Conservation (phyloP, 495 filamentous ascomycete species). For the Schizothecium vesticola region DNA sequence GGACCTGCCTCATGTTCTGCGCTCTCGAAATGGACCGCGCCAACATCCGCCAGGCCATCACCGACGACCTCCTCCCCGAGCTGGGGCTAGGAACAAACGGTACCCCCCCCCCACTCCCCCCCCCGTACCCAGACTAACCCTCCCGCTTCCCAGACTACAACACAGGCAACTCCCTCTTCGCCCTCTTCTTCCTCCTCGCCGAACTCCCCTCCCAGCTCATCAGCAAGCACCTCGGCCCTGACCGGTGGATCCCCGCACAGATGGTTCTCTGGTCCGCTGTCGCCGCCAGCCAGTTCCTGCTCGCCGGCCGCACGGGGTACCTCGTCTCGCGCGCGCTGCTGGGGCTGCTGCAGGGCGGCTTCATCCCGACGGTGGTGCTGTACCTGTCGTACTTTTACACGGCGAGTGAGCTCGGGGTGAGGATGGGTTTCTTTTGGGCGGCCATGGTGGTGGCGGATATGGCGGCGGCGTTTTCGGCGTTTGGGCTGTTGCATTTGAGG, state of each 20-base stretch:
- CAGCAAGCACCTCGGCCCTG: slow-evolving; percentile 67
- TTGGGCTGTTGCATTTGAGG: slow-evolving; percentile 45
- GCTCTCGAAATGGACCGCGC: slow-evolving; percentile 72
- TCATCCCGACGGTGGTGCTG: slow-evolving; percentile 39
- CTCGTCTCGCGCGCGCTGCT: slow-evolving; percentile 56
- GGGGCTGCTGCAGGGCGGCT: slow-evolving; percentile 67
- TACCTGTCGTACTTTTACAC: slow-evolving; percentile 54
- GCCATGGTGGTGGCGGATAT: slow-evolving; percentile 45
- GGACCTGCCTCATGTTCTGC: slow-evolving; percentile 76
- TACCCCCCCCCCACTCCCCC: slow-evolving; percentile 8
- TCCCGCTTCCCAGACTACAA: slow-evolving; percentile 58
- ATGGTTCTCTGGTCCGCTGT: slow-evolving; percentile 72
- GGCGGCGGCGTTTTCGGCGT: slow-evolving; percentile 45
- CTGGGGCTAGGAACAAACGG: slow-evolving; percentile 61
- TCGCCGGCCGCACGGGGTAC: slow-evolving; percentile 54
- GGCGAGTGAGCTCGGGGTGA: slow-evolving; percentile 43
- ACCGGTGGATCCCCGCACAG: slow-evolving; percentile 75
- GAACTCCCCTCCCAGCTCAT: slow-evolving; percentile 72
- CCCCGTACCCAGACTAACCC: slow-evolving; percentile 7
- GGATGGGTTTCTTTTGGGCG: slow-evolving; percentile 48
- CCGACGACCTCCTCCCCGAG: slow-evolving; percentile 63
- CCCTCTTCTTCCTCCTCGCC: slow-evolving; percentile 57
- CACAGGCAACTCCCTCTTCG: slow-evolving; percentile 68
- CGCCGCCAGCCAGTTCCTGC: slow-evolving; percentile 57
- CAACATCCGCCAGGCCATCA: slow-evolving; percentile 65